phyloP scores from a whole-genome alignment of 148 eudicot species.

The Euryodendron excelsum region DNA sequence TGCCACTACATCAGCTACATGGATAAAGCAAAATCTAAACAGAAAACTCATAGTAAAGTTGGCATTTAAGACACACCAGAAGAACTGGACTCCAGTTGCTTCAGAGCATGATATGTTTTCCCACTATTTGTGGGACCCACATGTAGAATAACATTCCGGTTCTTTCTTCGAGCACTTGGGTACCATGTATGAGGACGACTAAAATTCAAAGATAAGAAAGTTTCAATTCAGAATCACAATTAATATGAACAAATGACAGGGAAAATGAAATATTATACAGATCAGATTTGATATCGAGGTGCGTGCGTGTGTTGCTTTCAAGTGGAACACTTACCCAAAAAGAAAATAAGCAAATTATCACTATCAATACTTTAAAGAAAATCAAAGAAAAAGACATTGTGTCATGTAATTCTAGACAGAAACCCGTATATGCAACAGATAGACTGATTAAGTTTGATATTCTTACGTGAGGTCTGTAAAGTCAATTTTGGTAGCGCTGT shows the following conservation, averaged over 20 bases:
- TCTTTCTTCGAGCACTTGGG: conserved; percentile 82
- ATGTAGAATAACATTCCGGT: conserved; percentile 68
- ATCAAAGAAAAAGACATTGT: neutral
- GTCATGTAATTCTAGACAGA: neutral
- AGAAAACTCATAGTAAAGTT: conserved; percentile 4
- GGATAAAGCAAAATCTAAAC: neutral
- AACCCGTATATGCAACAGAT: neutral
- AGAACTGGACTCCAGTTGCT: conserved; percentile 77
- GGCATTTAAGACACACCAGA: conserved; percentile 51
- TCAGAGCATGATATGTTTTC: conserved; percentile 84
- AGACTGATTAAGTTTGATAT: neutral
- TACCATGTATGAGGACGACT: conserved; percentile 97
- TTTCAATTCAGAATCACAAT: neutral
- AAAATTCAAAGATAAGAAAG: conserved; percentile 9
- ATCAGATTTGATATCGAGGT: neutral
- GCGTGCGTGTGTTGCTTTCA: no score
- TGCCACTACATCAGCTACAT: no score
- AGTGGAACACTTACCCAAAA: neutral
- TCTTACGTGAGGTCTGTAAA: conserved; percentile 95
- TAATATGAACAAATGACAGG: neutral
- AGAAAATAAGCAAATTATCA: neutral
- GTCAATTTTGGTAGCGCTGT: conserved; percentile 48
- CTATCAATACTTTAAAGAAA: neutral
- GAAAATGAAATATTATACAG: neutral
- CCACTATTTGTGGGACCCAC: conserved; percentile 99